phyloP scores from a whole-genome alignment of 495 filamentous ascomycete species.

The Trichoderma gamsii region DNA sequence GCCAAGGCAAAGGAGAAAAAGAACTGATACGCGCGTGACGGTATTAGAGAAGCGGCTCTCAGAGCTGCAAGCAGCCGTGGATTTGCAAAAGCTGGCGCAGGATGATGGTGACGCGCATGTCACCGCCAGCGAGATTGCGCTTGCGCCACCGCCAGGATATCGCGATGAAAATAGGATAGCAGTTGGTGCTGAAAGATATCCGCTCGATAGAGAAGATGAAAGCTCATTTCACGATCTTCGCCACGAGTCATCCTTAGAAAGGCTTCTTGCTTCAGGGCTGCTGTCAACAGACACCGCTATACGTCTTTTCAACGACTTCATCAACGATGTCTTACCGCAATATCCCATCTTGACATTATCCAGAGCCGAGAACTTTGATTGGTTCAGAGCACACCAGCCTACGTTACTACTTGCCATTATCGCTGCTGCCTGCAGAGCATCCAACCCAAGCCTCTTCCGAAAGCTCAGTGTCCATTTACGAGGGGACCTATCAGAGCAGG shows the following conservation, averaged over 20 bases:
- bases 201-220: not conserved
- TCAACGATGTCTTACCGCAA: not conserved
- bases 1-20: not conserved
- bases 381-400: not conserved
- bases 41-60: not conserved
- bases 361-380: not conserved
- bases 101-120: not conserved
- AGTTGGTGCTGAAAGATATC: not conserved
- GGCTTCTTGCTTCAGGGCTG: not conserved
- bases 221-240: not conserved
- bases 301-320: not conserved
- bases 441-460: not conserved
- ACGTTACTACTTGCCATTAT: not conserved
- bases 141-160: not conserved
- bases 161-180: not conserved
- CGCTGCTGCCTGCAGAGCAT: not conserved
- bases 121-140: not conserved
- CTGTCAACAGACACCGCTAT: constrained; percentile 1
- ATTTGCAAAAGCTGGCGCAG: not conserved
- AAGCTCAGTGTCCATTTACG: not conserved
- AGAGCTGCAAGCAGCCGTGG: not conserved
- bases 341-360: not conserved
- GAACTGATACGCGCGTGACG: not conserved
- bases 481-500: not conserved
- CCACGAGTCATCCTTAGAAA: not conserved